phyloP scores from a whole-genome alignment of 805 yeast species.

The Ogataea dorogensis region DNA sequence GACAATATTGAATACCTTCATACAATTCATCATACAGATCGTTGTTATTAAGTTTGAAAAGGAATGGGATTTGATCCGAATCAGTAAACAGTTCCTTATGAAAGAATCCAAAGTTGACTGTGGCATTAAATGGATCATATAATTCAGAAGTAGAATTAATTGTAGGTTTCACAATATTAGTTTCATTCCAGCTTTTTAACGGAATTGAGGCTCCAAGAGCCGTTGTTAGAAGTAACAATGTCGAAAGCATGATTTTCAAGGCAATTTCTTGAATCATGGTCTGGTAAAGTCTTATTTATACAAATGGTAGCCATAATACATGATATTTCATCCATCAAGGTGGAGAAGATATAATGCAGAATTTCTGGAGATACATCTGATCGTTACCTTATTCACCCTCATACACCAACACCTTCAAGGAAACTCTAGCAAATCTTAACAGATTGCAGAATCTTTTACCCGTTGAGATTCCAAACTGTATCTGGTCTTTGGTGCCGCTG shows the following conservation, averaged over 20 bases:
- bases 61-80: constrained; percentile 3
- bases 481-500: constrained; percentile 1
- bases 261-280: too few species aligned
- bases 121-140: neutral
- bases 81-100: neutral
- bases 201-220: too few species aligned
- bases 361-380: too few species aligned
- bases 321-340: too few species aligned
- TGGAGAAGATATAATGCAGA: neutral
- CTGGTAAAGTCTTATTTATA: too few species aligned
- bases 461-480: too few species aligned
- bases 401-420: neutral
- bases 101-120: neutral
- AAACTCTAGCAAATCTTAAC: too few species aligned
- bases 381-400: too few species aligned
- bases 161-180: neutral
- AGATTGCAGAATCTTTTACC: too few species aligned
- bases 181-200: neutral
- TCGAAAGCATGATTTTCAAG: too few species aligned
- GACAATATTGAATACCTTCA: constrained; percentile 33
- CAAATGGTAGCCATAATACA: neutral
- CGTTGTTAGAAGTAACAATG: too few species aligned
- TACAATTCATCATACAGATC: constrained; percentile 31
- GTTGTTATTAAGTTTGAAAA: constrained; percentile 1
- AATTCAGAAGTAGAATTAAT: neutral